phyloP scores from a whole-genome alignment of 2,329 filamentous ascomycete species.

The Paraconiothyrium sp. region DNA sequence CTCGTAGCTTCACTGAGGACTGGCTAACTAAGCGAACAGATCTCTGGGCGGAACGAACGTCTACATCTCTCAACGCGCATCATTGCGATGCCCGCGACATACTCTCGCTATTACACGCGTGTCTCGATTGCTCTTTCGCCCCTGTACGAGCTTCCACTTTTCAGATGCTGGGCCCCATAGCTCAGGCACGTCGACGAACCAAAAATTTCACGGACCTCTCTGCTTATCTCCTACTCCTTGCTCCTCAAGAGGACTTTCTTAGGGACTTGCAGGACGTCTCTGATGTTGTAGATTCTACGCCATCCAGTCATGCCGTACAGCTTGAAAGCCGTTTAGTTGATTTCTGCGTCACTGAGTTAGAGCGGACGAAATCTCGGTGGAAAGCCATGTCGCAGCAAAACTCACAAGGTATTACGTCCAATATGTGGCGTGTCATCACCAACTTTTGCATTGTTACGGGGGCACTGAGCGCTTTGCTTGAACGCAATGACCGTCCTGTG shows the following conservation, averaged over 20 bases:
- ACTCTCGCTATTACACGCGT: slow-evolving; percentile 73
- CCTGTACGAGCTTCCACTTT: slow-evolving; percentile 35
- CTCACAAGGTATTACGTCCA: slow-evolving; percentile 57
- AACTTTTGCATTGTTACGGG: slow-evolving; percentile 58
- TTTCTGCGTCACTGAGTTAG: slow-evolving; percentile 56
- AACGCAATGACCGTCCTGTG: slow-evolving; percentile 34
- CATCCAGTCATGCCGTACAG: slow-evolving; percentile 33
- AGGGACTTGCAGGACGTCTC: slow-evolving; percentile 13
- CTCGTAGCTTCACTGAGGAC: neutral
- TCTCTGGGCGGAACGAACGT: slow-evolving; percentile 68
- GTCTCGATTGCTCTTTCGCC: slow-evolving; percentile 65
- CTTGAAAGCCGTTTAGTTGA: slow-evolving; percentile 53
- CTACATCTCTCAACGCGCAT: slow-evolving; percentile 70
- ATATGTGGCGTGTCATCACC: slow-evolving; percentile 60
- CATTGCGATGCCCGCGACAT: slow-evolving; percentile 74
- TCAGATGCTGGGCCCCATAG: slow-evolving; percentile 52
- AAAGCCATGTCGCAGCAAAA: slow-evolving; percentile 52
- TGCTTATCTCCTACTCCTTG: slow-evolving; percentile 60
- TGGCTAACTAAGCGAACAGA: slow-evolving; percentile 38
- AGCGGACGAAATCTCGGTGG: slow-evolving; percentile 57
- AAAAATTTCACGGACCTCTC: slow-evolving; percentile 54
- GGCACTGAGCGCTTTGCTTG: slow-evolving; percentile 38
- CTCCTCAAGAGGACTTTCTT: slow-evolving; percentile 23
- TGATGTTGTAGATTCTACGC: slow-evolving; percentile 15
- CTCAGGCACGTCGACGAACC: slow-evolving; percentile 56